phyloP scores from a whole-genome alignment of 805 yeast species.

The Pichia pseudocactophila region DNA sequence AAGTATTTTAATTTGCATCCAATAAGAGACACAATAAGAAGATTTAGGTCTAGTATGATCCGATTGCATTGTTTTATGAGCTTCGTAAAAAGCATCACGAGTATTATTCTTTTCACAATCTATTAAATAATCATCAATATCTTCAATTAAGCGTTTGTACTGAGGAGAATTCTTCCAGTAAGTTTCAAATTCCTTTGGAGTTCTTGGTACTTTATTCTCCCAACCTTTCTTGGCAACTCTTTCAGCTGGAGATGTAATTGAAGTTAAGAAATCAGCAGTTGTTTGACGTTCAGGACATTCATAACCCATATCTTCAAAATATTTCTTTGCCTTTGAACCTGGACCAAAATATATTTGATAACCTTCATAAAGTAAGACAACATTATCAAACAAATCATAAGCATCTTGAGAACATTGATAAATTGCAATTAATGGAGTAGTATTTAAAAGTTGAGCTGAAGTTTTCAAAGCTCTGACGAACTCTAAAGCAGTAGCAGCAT shows the following conservation, averaged over 20 bases:
- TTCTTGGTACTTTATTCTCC: constrained; percentile 32
- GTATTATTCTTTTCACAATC: constrained; percentile 7
- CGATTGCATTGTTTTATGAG: constrained; percentile 38
- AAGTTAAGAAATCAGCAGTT: constrained; percentile 38
- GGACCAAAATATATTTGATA: constrained; percentile 35
- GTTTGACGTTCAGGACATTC: constrained; percentile 40
- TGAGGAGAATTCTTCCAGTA: constrained; percentile 32
- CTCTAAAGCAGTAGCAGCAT: constrained; percentile 61
- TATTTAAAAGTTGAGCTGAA: constrained; percentile 40
- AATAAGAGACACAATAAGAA: constrained; percentile 45
- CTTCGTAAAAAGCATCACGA: constrained; percentile 9
- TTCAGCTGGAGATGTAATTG: constrained; percentile 27
- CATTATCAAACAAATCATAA: constrained; percentile 36
- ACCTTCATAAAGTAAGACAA: constrained; percentile 34
- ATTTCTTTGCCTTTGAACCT: constrained; percentile 30
- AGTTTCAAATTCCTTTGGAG: constrained; percentile 33
- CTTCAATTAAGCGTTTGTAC: constrained; percentile 23
- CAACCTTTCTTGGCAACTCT: constrained; percentile 26
- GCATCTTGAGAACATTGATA: constrained; percentile 38
- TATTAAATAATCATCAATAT: constrained; percentile 28
- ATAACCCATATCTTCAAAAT: constrained; percentile 36
- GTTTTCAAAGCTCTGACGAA: constrained; percentile 50
- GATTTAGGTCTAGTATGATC: constrained; percentile 37
- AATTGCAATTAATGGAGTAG: constrained; percentile 45
- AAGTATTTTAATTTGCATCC: constrained; percentile 42